phyloP scores from a whole-genome alignment of 2,329 filamentous ascomycete species.

The Curvularia lunata region DNA sequence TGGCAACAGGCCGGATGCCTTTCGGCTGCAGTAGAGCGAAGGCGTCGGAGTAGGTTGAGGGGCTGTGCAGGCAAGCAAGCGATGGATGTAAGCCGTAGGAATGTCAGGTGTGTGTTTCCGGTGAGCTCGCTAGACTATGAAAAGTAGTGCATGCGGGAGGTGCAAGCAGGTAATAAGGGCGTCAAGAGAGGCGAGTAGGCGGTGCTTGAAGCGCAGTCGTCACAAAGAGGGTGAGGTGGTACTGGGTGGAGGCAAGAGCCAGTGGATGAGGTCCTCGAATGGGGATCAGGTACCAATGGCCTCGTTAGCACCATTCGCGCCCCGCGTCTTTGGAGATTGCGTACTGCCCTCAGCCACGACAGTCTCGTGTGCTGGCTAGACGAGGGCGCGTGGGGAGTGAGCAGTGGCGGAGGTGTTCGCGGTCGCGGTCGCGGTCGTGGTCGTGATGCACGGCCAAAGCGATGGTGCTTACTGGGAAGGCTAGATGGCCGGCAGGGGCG shows the following conservation, averaged over 20 bases:
- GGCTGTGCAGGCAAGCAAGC: constrained; percentile 19
- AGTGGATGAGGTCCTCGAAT: constrained; percentile 1
- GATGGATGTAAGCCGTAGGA: constrained; percentile 34
- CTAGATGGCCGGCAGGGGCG: constrained; percentile 6
- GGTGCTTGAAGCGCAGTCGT: neutral
- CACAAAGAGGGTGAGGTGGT: constrained; percentile 1
- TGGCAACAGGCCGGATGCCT: constrained; percentile 31
- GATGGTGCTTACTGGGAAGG: constrained; percentile 10
- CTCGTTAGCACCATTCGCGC: constrained; percentile 3
- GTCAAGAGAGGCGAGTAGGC: constrained; percentile 15
- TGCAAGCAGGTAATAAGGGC: constrained; percentile 14
- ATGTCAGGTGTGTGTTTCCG: constrained; percentile 41
- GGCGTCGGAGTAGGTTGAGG: neutral
- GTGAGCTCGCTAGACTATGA: constrained; percentile 27
- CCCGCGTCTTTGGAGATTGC: constrained; percentile 1
- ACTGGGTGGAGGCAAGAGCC: constrained; percentile 10
- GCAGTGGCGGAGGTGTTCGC: neutral
- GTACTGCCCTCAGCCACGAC: constrained; percentile 4
- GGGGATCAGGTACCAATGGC: neutral
- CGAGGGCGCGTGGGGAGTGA: neutral
- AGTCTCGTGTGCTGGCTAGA: neutral
- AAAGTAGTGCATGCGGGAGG: constrained; percentile 33
- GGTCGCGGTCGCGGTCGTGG: neutral
- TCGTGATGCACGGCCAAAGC: constrained; percentile 1
- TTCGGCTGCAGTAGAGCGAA: constrained; percentile 16